Percentiles rank a stretch among this genome's conserved stretches.
phyloP scores from a whole-genome alignment of 495 filamentous ascomycete species.

The Aspergillus baeticus region DNA sequence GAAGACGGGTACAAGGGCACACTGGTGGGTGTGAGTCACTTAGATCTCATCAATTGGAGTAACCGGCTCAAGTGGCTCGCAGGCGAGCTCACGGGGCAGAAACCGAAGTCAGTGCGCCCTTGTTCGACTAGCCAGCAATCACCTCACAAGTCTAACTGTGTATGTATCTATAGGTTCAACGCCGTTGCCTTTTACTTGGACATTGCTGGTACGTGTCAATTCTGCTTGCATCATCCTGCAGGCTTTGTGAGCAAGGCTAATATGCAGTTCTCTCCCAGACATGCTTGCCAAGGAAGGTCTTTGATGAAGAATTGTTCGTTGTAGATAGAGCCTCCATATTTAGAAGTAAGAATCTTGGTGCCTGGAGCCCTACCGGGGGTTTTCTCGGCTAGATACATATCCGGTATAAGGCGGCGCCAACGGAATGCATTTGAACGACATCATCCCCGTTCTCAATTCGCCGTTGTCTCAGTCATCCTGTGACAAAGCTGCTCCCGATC shows the following conservation, averaged over 20 bases:
- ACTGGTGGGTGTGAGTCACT: conserved; percentile 79
- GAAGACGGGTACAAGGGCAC: conserved; percentile 75
- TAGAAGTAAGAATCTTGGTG: conserved; percentile 18
- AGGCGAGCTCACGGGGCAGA: conserved; percentile 65
- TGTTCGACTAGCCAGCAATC: neutral
- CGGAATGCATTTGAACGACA: neutral
- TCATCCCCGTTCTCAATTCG: neutral
- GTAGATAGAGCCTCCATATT: neutral
- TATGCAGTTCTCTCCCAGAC: conserved; percentile 19
- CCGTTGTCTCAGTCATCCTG: neutral
- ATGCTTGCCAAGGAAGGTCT: conserved; percentile 41
- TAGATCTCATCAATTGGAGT: conserved; percentile 96
- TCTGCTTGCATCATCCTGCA: neutral
- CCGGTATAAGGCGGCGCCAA: conserved; percentile 2
- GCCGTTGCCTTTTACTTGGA: conserved; percentile 93
- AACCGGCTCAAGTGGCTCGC: conserved; percentile 75
- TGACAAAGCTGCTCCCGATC: neutral
- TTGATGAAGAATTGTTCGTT: conserved; percentile 22
- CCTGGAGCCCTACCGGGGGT: conserved; percentile 15
- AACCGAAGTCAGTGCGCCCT: conserved; percentile 54
- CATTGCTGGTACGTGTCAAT: conserved; percentile 62
- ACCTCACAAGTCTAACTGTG: conserved; percentile 13
- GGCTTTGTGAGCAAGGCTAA: conserved; percentile 8
- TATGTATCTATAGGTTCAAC: conserved; percentile 67
- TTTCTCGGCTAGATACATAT: conserved; percentile 4